phyloP scores from a whole-genome alignment of 441 rosid species.

The Bruguiera hainesii region DNA sequence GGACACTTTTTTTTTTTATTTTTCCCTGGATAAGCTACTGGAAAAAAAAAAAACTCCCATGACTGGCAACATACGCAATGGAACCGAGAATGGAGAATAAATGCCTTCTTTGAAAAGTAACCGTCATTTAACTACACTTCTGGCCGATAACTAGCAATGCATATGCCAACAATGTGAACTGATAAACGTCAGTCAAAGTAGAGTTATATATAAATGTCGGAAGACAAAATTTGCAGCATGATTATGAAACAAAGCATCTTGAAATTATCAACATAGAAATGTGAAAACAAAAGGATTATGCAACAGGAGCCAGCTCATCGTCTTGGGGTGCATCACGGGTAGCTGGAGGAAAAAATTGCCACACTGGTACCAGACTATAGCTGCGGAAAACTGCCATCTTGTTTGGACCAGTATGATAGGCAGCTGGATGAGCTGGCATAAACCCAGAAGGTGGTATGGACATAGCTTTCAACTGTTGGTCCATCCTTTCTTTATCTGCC shows the following conservation, averaged over 20 bases:
- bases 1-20: too few relatives aligned
- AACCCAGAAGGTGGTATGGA: constrained; percentile 51
- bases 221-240: constrained; percentile 9
- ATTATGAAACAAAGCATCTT: constrained; percentile 15
- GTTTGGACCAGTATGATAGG: constrained; percentile 49
- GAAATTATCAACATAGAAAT: neutral
- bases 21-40: too few relatives aligned
- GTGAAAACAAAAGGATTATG: constrained; percentile 31
- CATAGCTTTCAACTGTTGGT: constrained; percentile 61
- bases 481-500: constrained; percentile 72
- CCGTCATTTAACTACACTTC: constrained; percentile 14
- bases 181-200: constrained; percentile 14
- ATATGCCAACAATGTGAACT: constrained; percentile 17
- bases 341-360: constrained; percentile 80
- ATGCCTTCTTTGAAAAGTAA: constrained; percentile 11
- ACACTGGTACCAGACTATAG: constrained; percentile 77
- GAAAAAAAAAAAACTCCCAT: neutral
- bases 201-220: constrained; percentile 25
- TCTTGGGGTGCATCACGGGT: constrained; percentile 69
- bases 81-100: neutral
- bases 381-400: constrained; percentile 71
- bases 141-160: constrained; percentile 8
- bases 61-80: neutral
- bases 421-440: constrained; percentile 54
- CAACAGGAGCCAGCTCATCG: constrained; percentile 94